Percentiles rank a stretch among this genome's conserved stretches.
These are phyloP conservation scores for Penicillium sp. DNA, from an alignment of 2,329 filamentous ascomycete species.

Conservation along the genomic window DNA sequence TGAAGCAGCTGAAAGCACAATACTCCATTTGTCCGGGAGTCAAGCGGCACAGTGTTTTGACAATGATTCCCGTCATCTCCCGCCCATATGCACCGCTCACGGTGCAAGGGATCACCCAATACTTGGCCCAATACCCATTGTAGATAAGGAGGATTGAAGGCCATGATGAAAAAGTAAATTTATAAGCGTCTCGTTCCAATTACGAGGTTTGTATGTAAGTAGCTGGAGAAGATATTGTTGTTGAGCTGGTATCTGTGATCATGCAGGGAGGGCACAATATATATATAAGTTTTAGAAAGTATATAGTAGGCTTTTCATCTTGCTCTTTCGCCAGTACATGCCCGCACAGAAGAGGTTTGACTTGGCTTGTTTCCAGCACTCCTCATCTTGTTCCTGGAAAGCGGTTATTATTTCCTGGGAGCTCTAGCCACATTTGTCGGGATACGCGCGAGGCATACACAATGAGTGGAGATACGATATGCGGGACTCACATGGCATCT, in stretches of 20 bases:
- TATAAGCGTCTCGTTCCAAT: not conserved
- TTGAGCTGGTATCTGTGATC: not conserved
- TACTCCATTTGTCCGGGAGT: too few species aligned
- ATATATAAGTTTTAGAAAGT: not conserved
- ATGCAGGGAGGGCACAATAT: not conserved
- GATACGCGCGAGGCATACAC: not conserved
- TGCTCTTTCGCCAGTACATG: too few species aligned
- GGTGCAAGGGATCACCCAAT: too few species aligned
- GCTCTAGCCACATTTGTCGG: not conserved
- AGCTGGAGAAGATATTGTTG: not conserved
- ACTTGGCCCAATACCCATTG: too few species aligned
- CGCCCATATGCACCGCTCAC: too few species aligned
- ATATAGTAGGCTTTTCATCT: not conserved
- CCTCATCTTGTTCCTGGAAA: not conserved
- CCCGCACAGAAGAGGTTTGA: not conserved
- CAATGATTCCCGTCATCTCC: too few species aligned
- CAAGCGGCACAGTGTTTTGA: too few species aligned
- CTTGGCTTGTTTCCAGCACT: not conserved
- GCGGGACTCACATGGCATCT: too few species aligned
- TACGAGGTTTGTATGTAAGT: not conserved
- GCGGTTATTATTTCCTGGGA: not conserved
- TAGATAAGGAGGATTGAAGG: too few species aligned
- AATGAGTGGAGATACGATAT: too few species aligned
- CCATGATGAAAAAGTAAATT: too few species aligned
- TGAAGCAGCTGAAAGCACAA: too few species aligned